phyloP scores from a whole-genome alignment of 164 flowering plant genomes.

The Vitis riparia region DNA sequence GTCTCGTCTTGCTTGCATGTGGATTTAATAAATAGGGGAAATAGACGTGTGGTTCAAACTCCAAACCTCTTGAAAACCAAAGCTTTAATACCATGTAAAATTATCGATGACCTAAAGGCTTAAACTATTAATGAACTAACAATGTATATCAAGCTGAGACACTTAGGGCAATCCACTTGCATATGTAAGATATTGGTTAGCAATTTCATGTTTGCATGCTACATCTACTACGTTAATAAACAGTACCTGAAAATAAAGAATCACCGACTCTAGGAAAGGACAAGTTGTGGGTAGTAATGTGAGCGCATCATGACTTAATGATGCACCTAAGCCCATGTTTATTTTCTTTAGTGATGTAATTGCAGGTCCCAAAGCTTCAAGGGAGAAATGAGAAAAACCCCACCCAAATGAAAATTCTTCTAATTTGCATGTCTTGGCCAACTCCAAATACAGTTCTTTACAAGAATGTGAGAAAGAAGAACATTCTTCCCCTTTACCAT shows the following conservation, averaged over 20 bases:
- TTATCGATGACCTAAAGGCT: too few species aligned
- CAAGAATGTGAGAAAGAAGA: constrained; percentile 11
- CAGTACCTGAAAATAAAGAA: constrained; percentile 73
- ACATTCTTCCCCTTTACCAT: constrained; percentile 10
- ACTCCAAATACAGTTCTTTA: constrained; percentile 30
- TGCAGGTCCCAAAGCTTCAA: constrained; percentile 54
- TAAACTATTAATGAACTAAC: too few species aligned
- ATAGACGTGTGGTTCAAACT: too few species aligned
- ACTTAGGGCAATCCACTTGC: too few species aligned
- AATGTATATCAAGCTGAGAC: too few species aligned
- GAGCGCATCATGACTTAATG: constrained; percentile 50
- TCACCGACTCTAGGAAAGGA: constrained; percentile 61
- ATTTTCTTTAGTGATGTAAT: constrained; percentile 40
- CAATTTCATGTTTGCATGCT: not conserved
- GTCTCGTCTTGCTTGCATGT: too few species aligned
- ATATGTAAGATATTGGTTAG: too few species aligned
- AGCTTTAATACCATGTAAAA: too few species aligned
- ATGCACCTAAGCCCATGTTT: constrained; percentile 74
- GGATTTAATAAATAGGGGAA: too few species aligned
- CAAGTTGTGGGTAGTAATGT: constrained; percentile 42
- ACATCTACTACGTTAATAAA: not conserved
- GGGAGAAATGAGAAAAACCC: constrained; percentile 60
- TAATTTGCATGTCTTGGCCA: constrained; percentile 47
- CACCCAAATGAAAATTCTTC: constrained; percentile 69
- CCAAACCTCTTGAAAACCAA: too few species aligned